phyloP scores from a whole-genome alignment of 345 rosid genomes.

The Pseudoturritis turrita region DNA sequence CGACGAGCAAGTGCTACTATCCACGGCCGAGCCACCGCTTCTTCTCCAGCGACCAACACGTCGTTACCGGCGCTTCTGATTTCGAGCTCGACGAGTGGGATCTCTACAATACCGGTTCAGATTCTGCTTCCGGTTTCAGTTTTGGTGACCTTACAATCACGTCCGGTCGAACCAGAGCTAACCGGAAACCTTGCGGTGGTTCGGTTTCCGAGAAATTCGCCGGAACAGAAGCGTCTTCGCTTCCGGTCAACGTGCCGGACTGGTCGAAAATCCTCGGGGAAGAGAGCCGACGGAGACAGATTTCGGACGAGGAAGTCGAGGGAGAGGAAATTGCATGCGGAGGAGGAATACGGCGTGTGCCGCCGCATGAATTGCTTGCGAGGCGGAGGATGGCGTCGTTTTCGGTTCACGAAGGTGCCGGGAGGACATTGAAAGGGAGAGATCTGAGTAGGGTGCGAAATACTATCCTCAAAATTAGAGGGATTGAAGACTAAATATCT shows the following conservation, averaged over 20 bases:
- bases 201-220: conserved; percentile 19
- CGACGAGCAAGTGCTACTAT: conserved; percentile 63
- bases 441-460: conserved; percentile 90
- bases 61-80: conserved; percentile 30
- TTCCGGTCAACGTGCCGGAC: conserved; percentile 89
- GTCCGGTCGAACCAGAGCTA: conserved; percentile 13
- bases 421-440: conserved; percentile 97
- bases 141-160: conserved; percentile 11
- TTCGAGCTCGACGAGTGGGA: conserved; percentile 94
- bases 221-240: conserved; percentile 34
- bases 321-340: conserved; percentile 34
- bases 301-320: conserved; percentile 33
- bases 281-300: conserved; percentile 42
- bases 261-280: conserved; percentile 92
- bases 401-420: conserved; percentile 94
- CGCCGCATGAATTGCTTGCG: conserved; percentile 88
- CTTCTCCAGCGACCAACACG: conserved; percentile 21
- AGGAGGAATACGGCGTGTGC: conserved; percentile 46
- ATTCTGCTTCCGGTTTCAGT: conserved; percentile 42
- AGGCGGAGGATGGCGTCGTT: conserved; percentile 76
- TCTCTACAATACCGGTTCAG: conserved; percentile 41
- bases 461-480: conserved; percentile 90
- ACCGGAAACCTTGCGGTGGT: conserved; percentile 14
- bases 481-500: conserved; percentile 64
- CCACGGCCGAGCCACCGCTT: conserved; percentile 60